Percentiles rank a stretch among this genome's conserved stretches.
phyloP scores from a whole-genome alignment of 495 filamentous ascomycete species.

The Eremomyces bilateralis region DNA sequence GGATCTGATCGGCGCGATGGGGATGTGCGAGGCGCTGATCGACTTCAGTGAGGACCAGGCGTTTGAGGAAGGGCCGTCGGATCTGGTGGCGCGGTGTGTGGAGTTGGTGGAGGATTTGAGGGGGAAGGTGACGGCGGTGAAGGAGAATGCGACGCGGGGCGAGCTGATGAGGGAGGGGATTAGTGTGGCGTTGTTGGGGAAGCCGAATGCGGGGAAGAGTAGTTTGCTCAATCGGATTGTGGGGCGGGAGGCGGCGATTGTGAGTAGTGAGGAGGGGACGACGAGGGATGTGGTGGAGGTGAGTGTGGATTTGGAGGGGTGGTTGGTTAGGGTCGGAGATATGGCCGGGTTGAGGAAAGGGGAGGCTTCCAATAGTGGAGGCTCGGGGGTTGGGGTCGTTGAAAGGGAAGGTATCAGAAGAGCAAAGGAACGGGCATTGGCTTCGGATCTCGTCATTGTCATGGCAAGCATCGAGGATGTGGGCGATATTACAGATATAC shows the following conservation, averaged over 20 bases:
- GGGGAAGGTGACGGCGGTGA: constrained; percentile 39
- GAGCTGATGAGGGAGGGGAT: constrained; percentile 78
- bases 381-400: constrained; percentile 35
- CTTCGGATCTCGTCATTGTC: constrained; percentile 72
- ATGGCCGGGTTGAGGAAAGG: constrained; percentile 58
- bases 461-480: constrained; percentile 45
- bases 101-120: constrained; percentile 36
- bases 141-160: constrained; percentile 55
- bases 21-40: constrained; percentile 84
- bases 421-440: constrained; percentile 55
- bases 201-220: constrained; percentile 91
- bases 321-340: constrained; percentile 72
- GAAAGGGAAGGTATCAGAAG: constrained; percentile 82
- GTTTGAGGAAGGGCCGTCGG: constrained; percentile 69
- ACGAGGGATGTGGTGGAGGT: constrained; percentile 89
- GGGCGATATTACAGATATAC: constrained; percentile 2
- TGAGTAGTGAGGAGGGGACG: constrained; percentile 76
- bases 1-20: constrained; percentile 56
- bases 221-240: constrained; percentile 78
- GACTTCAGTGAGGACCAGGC: constrained; percentile 96
- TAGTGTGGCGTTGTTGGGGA: constrained; percentile 62
- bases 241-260: constrained; percentile 86
- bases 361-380: neutral
- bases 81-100: constrained; percentile 46
- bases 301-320: constrained; percentile 74